Conservation (phyloP, 129 eudicot genomes). For the Silybum marianum region DNA sequence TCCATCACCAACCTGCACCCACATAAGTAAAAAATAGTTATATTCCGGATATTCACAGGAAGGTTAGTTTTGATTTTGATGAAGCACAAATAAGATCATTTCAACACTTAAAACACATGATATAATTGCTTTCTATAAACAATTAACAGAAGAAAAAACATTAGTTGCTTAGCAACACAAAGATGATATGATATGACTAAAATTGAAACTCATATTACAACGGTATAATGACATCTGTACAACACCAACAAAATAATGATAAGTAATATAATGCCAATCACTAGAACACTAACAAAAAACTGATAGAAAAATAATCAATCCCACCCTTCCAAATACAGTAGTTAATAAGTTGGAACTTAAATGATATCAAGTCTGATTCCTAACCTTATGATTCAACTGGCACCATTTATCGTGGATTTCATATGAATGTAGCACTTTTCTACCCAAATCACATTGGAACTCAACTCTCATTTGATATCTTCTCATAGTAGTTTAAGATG, state of each 20-base stretch:
- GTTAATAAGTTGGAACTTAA: neutral
- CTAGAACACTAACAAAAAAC: neutral
- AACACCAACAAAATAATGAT: neutral
- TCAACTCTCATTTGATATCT: conserved; percentile 9
- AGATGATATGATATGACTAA: neutral
- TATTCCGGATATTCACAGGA: neutral
- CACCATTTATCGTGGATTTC: neutral
- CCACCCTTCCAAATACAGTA: neutral
- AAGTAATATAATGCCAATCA: neutral
- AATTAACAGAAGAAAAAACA: neutral
- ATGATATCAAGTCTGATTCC: neutral
- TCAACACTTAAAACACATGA: neutral
- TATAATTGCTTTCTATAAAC: neutral
- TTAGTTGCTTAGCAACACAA: neutral
- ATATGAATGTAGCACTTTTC: neutral
- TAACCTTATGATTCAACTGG: neutral
- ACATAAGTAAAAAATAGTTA: neutral
- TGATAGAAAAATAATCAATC: neutral
- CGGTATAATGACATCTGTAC: neutral
- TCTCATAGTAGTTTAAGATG: neutral
- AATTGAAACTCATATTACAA: neutral
- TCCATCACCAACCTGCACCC: conserved; percentile 94
- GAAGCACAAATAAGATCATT: neutral
- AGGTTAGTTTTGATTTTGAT: too few relatives aligned
- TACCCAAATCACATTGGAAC: neutral